Evolutionary conservation across 1,139 yeast genomes (phyloP).

Genomic region (Wickerhamomyces sp.): DNA sequence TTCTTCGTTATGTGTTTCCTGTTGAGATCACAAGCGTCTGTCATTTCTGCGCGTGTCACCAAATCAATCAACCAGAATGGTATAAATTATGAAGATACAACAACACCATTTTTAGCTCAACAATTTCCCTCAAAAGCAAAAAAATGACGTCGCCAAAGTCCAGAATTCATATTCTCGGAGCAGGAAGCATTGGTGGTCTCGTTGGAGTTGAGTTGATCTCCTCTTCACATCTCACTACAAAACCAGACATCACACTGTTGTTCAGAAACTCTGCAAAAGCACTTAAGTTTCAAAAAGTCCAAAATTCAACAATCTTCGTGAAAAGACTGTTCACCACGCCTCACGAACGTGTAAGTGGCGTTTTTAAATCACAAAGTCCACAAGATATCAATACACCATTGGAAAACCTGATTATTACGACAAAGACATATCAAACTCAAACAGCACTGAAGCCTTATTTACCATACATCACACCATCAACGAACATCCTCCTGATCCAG

Average conservation of each 20-base stretch:
- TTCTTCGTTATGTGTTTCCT: no score
- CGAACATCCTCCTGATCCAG: constrained; percentile 69
- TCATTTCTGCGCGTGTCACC: no score
- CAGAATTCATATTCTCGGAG: constrained; percentile 20
- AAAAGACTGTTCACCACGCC: constrained; percentile 24
- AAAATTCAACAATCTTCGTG: constrained; percentile 24
- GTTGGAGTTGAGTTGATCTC: constrained; percentile 21
- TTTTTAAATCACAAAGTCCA: constrained; percentile 23
- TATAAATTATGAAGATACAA: no score
- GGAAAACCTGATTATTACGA: constrained; percentile 56
- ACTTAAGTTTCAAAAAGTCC: constrained; percentile 22
- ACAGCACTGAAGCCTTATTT: constrained; percentile 42
- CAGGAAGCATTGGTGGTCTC: constrained; percentile 23
- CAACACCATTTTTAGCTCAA: no score
- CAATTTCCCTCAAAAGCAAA: no score
- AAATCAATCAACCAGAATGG: no score
- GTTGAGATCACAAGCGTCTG: no score
- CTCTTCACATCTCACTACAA: constrained; percentile 6
- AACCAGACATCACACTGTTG: constrained; percentile 18
- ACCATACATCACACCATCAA: constrained; percentile 38
- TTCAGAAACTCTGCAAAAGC: constrained; percentile 23
- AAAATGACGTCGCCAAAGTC: no score
- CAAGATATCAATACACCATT: constrained; percentile 30
- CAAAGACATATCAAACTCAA: constrained; percentile 62
- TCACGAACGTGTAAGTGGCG: constrained; percentile 6